Percentiles rank a stretch among this genome's conserved stretches.
phyloP scores from a whole-genome alignment of 2,329 filamentous ascomycete species.

The Tolypocladium pustulatum region DNA sequence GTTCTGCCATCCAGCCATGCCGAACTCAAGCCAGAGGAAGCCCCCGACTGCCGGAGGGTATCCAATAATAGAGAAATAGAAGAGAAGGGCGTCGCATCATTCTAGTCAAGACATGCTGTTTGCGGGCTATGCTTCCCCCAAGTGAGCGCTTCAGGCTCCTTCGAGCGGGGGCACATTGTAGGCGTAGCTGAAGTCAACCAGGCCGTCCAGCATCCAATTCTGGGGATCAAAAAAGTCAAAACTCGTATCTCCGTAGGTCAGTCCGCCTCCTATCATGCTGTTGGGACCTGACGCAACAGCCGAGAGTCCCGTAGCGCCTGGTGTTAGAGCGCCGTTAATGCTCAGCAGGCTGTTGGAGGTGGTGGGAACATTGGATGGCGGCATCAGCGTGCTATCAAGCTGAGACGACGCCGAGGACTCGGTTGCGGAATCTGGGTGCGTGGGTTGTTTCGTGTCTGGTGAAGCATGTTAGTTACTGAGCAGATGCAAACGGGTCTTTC shows the following conservation, averaged over 20 bases:
- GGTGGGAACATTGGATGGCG: constrained; percentile 21
- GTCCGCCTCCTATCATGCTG: constrained; percentile 35
- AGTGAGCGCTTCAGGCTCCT: constrained; percentile 26
- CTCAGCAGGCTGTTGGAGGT: constrained; percentile 36
- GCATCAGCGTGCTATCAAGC: constrained; percentile 49
- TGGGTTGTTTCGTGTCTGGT: constrained; percentile 70
- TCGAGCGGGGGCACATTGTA: constrained; percentile 43
- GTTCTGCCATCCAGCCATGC: neutral
- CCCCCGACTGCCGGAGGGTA: neutral
- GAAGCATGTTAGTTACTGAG: neutral
- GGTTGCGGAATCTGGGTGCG: constrained; percentile 69
- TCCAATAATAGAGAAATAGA: neutral
- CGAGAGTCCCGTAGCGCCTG: constrained; percentile 34
- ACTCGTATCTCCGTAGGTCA: constrained; percentile 55
- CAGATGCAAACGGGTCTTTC: neutral
- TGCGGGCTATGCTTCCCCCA: neutral
- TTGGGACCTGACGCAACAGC: constrained; percentile 27
- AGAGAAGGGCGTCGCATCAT: neutral
- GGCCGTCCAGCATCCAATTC: constrained; percentile 85
- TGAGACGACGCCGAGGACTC: constrained; percentile 60
- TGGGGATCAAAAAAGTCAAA: constrained; percentile 89
- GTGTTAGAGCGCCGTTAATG: constrained; percentile 42
- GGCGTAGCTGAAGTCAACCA: constrained; percentile 68
- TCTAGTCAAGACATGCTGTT: neutral
- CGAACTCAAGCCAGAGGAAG: neutral